A percentile compares a stretch with the other conserved stretches of the same genome.
phyloP scores from a whole-genome alignment of 108 stramenopile genomes.

The Conticribra weissflogii region DNA sequence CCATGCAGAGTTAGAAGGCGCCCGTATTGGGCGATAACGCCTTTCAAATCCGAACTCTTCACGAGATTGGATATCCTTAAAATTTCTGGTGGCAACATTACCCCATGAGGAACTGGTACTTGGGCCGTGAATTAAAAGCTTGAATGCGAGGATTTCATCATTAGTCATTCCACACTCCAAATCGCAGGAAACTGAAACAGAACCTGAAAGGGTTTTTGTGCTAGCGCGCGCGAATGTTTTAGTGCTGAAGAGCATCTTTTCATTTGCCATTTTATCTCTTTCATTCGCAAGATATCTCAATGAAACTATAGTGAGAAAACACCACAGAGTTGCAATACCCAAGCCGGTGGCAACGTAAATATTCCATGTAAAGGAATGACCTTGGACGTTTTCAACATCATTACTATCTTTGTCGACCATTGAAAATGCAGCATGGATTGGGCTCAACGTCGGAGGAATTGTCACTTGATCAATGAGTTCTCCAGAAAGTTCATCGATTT shows the following conservation, averaged over 20 bases:
- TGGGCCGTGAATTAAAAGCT: too few relatives aligned
- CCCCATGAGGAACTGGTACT: too few relatives aligned
- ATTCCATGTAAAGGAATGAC: background rate
- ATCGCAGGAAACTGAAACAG: too few relatives aligned
- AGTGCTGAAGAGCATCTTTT: background rate
- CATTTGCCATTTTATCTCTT: background rate
- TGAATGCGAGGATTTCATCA: too few relatives aligned
- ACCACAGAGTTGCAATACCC: background rate
- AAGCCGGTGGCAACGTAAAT: background rate
- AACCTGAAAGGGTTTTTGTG: too few relatives aligned
- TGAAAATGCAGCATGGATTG: background rate
- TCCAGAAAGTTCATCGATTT: background rate
- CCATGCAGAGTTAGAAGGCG: too few relatives aligned
- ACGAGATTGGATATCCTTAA: too few relatives aligned
- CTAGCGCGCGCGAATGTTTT: background rate
- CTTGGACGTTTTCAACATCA: background rate
- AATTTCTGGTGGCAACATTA: too few relatives aligned
- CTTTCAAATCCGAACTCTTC: too few relatives aligned
- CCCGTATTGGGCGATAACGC: too few relatives aligned
- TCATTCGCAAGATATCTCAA: background rate
- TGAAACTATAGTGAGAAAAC: background rate
- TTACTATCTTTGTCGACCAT: background rate
- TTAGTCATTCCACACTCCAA: too few relatives aligned
- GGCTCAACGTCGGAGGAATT: background rate
- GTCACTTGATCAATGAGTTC: background rate